These are phyloP conservation scores for Sambucus nigra DNA, from an alignment of 129 eudicot genomes.

Conservation along the genomic window DNA sequence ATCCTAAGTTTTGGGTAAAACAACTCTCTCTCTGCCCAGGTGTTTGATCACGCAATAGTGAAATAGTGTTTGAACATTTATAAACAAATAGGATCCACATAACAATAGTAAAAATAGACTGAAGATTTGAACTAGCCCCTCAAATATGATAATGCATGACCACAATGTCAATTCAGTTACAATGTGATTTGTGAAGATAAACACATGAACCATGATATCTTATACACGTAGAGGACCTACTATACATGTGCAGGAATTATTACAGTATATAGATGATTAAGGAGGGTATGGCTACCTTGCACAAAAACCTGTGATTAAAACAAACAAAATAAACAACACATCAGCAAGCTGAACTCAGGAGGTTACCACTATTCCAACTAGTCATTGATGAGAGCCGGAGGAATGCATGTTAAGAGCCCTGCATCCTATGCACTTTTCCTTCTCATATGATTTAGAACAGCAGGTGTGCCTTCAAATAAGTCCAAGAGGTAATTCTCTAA, in stretches of 20 bases:
- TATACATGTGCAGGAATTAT: slow-evolving; percentile 47
- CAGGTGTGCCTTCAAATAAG: slow-evolving; percentile 80
- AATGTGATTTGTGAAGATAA: slow-evolving; percentile 16
- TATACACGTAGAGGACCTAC: slow-evolving; percentile 31
- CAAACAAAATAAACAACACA: slow-evolving; percentile 19
- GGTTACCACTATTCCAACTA: slow-evolving; percentile 14
- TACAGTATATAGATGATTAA: slow-evolving; percentile 26
- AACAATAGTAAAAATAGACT: too few species aligned
- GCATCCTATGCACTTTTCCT: slow-evolving; percentile 52
- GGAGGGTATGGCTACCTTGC: slow-evolving; percentile 29
- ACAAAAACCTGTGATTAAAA: slow-evolving; percentile 30
- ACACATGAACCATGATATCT: slow-evolving; percentile 22
- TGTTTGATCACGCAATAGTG: too few species aligned
- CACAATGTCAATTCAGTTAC: slow-evolving; percentile 15
- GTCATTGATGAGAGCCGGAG: slow-evolving; percentile 19
- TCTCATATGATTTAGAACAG: slow-evolving; percentile 58
- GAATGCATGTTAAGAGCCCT: slow-evolving; percentile 18
- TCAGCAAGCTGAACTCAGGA: slow-evolving; percentile 27
- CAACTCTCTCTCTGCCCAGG: too few species aligned
- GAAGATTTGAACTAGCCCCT: too few species aligned
- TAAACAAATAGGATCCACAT: too few species aligned
- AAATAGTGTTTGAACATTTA: too few species aligned
- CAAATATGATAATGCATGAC: not conserved
- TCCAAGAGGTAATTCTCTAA: slow-evolving; percentile 67
- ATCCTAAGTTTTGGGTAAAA: too few species aligned